Evolutionary conservation across 1,139 yeast genomes (phyloP), one percentile per base, ranked within the genome.

Genomic region (Pichia sp.): DNA sequence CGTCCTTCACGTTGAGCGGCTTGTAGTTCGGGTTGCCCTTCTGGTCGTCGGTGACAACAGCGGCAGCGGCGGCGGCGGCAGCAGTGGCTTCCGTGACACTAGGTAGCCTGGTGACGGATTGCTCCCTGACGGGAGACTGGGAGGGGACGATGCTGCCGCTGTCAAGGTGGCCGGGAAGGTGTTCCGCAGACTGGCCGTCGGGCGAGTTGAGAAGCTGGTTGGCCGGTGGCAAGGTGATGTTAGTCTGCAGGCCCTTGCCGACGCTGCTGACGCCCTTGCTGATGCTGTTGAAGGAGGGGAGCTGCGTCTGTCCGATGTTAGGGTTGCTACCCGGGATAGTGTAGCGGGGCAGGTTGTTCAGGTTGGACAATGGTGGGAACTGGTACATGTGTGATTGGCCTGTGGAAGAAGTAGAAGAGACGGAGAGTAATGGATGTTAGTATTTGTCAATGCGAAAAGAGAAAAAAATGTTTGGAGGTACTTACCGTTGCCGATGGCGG

Each of bases 1-100:
- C 99, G 69, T 93, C 99, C 66, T 89, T 90, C 50, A 95, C 98
- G 64, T 93, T 95, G 62, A 93, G 74, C 2, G 97, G 96, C 60
- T 97, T 79, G 70, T 89, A 90, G 30, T 44, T 52, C n/a, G 51
- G 41, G 22, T 43, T 46, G 12, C 46, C 47, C 65, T 46, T 48
- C 26, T 51, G 45, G n/a, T 28, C 42, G 19, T 43, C 41, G 9
- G 25, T 16, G 5, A 6, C 21, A 9, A 34, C 30, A 3, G 44
- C 22, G 25, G 47, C 12, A 23, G 47, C 26, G 10, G 42, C 21
- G 31, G 6, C 25, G 7, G 21, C 21, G n/a, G 44, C 22, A 18
- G 47, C 12, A 23, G 47, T 21, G 10, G 42, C 21, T 21, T n/a
- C 25, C 2, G 21, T 21, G n/a, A 21, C 34, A 13, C n/a, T 23